These are phyloP conservation scores for Allomyces javanicus DNA, from an alignment of 192 early-diverging fungal genomes.

Conservation along the genomic window DNA sequence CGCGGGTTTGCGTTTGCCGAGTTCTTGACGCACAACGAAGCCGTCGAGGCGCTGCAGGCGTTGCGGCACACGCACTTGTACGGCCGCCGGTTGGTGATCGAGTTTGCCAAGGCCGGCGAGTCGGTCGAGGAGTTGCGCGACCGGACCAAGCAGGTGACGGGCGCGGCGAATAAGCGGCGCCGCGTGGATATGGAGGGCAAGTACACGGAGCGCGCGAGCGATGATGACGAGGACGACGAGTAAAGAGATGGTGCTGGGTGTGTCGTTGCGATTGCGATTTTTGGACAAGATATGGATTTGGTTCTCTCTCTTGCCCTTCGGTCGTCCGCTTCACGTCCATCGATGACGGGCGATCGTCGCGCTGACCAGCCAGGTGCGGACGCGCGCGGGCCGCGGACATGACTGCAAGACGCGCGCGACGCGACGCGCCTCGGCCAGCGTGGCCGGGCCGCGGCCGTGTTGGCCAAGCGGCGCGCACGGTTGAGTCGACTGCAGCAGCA, in stretches of 20 bases:
- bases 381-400: too few species aligned
- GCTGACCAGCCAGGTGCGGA: too few species aligned
- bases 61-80: slow-evolving; percentile 87
- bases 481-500: too few species aligned
- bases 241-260: not conserved
- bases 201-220: not conserved
- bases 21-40: slow-evolving; percentile 89
- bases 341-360: too few species aligned
- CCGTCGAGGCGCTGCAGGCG: slow-evolving; percentile 66
- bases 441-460: too few species aligned
- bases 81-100: slow-evolving; percentile 86
- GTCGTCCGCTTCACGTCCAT: too few species aligned
- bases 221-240: not conserved
- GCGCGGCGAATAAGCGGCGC: not conserved
- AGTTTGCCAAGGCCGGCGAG: slow-evolving; percentile 71
- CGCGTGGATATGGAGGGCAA: not conserved
- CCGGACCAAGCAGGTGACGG: slow-evolving; percentile 1
- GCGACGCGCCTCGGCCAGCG: too few species aligned
- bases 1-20: slow-evolving; percentile 98
- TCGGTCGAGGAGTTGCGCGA: slow-evolving; percentile 4
- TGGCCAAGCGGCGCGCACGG: too few species aligned
- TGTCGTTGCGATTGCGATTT: too few species aligned
- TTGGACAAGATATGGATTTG: too few species aligned
- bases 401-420: too few species aligned
- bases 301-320: too few species aligned